A percentile compares a stretch with the other conserved stretches of the same genome.
Evolutionary conservation across 148 eudicot genomes (phyloP).

Genomic region (Chenopodium album): DNA sequence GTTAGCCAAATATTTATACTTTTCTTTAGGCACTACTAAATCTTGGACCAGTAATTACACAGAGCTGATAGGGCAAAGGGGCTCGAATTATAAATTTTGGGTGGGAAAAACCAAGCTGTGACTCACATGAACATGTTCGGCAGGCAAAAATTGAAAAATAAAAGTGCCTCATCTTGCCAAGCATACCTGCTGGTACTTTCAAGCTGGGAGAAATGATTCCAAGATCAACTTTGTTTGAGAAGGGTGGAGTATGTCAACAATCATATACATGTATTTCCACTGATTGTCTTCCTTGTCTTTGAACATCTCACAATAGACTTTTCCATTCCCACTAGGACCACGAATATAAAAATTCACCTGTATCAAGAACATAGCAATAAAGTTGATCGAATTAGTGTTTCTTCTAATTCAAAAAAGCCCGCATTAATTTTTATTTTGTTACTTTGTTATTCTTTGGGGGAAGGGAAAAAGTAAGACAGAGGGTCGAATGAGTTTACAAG

Average conservation of each 20-base stretch:
- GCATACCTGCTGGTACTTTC: slow-evolving; percentile 15
- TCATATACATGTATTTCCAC: slow-evolving; percentile 68
- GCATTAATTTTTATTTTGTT: not conserved
- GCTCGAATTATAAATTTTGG: not conserved
- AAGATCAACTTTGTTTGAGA: slow-evolving; percentile 51
- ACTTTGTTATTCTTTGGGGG: too few relatives aligned
- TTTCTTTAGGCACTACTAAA: slow-evolving; percentile 11
- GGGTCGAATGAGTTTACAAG: not conserved
- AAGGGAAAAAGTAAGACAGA: not conserved
- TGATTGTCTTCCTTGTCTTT: slow-evolving; percentile 65
- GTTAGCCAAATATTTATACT: slow-evolving; percentile 14
- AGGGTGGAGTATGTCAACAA: slow-evolving; percentile 64
- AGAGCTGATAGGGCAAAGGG: not conserved
- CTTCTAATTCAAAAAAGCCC: not conserved
- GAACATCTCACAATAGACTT: slow-evolving; percentile 79
- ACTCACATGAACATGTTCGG: not conserved
- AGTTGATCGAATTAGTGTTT: not conserved
- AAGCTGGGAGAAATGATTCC: slow-evolving; percentile 76
- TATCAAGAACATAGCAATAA: slow-evolving; percentile 5
- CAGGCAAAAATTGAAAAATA: not conserved
- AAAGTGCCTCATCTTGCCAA: not conserved
- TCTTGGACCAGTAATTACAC: not conserved
- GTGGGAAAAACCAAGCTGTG: not conserved
- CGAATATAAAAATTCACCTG: slow-evolving; percentile 74
- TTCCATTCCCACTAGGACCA: slow-evolving; percentile 79